These are phyloP conservation scores for Nepenthes alata DNA, from an alignment of 179 eudicot genomes.

Conservation along the genomic window DNA sequence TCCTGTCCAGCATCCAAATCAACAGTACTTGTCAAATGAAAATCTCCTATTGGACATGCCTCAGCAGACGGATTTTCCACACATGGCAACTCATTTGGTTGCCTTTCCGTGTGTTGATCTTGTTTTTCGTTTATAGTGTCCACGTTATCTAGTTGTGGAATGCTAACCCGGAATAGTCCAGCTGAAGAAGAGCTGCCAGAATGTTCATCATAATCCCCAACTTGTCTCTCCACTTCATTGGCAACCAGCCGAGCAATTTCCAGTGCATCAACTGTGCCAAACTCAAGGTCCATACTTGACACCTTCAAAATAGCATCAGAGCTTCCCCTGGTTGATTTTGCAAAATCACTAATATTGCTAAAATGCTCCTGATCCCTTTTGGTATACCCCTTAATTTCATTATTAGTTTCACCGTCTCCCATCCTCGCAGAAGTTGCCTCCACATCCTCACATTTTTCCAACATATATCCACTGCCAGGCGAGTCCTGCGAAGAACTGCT, in stretches of 20 bases:
- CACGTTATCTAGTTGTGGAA: slow-evolving; percentile 21
- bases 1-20: slow-evolving; percentile 18
- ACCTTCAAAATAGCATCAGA: slow-evolving; percentile 28
- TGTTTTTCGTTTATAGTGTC: slow-evolving; percentile 29
- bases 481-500: slow-evolving; percentile 9
- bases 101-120: slow-evolving; percentile 17
- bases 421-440: slow-evolving; percentile 17
- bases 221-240: slow-evolving; percentile 71
- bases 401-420: slow-evolving; percentile 16
- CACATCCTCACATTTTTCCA: slow-evolving; percentile 17
- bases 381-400: slow-evolving; percentile 13
- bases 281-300: slow-evolving; percentile 50
- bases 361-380: slow-evolving; percentile 24
- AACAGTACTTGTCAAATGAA: slow-evolving; percentile 15
- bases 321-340: slow-evolving; percentile 14
- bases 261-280: slow-evolving; percentile 63
- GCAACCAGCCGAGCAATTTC: slow-evolving; percentile 90
- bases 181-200: slow-evolving; percentile 55
- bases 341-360: slow-evolving; percentile 24
- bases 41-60: slow-evolving; percentile 14
- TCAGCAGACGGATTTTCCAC: slow-evolving; percentile 19
- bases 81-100: slow-evolving; percentile 17
- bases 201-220: slow-evolving; percentile 39
- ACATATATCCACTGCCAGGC: slow-evolving; percentile 13
- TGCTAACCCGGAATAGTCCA: slow-evolving; percentile 21